Base-by-base conservation (phyloP, 108 stramenopile genomes). In the Nitzschia sp. region DNA sequence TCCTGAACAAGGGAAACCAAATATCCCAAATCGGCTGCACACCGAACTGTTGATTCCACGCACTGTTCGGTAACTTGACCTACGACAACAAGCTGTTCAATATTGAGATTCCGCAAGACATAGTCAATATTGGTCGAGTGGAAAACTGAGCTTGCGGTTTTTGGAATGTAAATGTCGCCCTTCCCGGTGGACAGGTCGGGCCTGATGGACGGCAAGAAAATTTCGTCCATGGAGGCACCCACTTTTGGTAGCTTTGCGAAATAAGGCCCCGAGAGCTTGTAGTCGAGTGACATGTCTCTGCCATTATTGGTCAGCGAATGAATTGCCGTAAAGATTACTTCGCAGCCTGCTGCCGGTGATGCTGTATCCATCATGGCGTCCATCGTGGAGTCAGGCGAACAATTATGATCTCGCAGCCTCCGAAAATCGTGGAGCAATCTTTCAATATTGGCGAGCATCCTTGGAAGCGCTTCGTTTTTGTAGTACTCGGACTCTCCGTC, bases 31-130 rank as follows among this genome's bases (percentile, higher is more conserved):
- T 91, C 87, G 19, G 90, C 90, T 16, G 85, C 90, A 76, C 87
- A 83, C 34, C 90, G 79, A 22, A 91, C 86, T 2, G 87, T 84
- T 50, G 78, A 75, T 62, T 88, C 84, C 13, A 91, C 85, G 72
- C 87, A 91, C 58, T 91, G 90, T 69, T 91, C 84, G 36, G 87
- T 91, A 44, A 88, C 62, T 58, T 91, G 90, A 16, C 90, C 90
- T 30, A 63, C 66, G 8, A 91, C 59, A 11, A 91, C 81, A 52
- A 91, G 45, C 34, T 91, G 90, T 47, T 85, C 82, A 1, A 91
- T 55, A 45, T 66, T 35, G 21, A 88, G 61, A 77, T 85, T 91
- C 1, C 80, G 66, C 13, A 91, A 58, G 25, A 91, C 63, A 50
- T 85, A 85, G 55, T 85, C 78, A 2, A 91, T 27, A 65, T 88